phyloP scores from a whole-genome alignment of 176 grass and related monocot species.

The Puya raimondii region DNA sequence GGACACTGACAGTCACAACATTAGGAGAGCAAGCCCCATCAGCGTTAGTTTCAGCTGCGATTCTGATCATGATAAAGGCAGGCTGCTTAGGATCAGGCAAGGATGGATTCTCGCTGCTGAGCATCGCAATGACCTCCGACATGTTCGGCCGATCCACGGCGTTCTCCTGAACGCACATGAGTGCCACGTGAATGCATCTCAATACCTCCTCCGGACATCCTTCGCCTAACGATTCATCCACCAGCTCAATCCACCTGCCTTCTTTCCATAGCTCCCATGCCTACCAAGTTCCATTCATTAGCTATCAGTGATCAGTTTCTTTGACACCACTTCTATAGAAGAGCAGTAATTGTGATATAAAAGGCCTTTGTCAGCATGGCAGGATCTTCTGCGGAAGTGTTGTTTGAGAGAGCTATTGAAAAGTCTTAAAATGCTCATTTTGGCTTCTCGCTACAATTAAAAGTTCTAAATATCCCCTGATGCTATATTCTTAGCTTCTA shows the following conservation, averaged over 20 bases:
- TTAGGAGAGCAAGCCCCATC: constrained; percentile 11
- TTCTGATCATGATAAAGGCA: constrained; percentile 20
- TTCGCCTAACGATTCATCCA: constrained; percentile 23
- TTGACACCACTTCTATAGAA: no score
- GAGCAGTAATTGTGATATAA: no score
- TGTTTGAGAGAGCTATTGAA: no score
- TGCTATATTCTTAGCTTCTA: no score
- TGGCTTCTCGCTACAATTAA: no score
- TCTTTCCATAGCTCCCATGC: constrained; percentile 51
- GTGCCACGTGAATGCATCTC: constrained; percentile 34
- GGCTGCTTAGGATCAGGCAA: constrained; percentile 33
- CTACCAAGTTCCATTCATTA: constrained; percentile 25
- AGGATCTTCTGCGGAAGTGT: no score
- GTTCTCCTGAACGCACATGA: constrained; percentile 32
- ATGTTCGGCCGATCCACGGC: constrained; percentile 34
- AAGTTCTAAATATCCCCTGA: no score
- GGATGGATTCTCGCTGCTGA: constrained; percentile 27
- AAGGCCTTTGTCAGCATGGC: no score
- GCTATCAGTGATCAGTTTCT: no score
- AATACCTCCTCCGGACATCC: constrained; percentile 18
- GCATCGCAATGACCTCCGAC: constrained; percentile 32
- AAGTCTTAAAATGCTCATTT: no score
- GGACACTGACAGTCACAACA: constrained; percentile 5
- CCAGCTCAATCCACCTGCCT: constrained; percentile 33
- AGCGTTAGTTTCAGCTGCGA: constrained; percentile 13